A percentile compares a stretch with the other conserved stretches of the same genome.
Conservation (phyloP, 768 basidiomycete species). For the Lentinula guzmanii region DNA sequence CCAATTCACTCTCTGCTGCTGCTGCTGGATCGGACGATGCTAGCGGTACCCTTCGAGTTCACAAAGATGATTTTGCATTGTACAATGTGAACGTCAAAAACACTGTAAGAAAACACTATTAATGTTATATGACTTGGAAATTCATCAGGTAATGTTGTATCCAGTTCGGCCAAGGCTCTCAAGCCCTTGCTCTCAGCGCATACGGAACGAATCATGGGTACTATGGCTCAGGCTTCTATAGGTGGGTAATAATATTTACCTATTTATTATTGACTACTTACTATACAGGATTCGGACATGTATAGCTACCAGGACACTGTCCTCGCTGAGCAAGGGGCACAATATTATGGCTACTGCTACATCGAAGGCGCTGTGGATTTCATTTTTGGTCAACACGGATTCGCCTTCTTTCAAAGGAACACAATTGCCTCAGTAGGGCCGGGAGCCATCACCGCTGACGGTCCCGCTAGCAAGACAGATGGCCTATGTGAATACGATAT, state of each 20-base stretch:
- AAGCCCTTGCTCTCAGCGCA: conserved; percentile 21
- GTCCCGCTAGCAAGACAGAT: conserved; percentile 12
- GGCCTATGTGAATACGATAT: conserved; percentile 12
- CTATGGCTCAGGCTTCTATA: conserved; percentile 18
- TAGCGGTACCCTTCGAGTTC: conserved; percentile 23
- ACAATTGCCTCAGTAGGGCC: conserved; percentile 19
- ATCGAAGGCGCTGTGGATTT: conserved; percentile 20
- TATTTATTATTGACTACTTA: too few relatives aligned
- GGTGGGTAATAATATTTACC: background rate
- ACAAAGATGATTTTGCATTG: conserved; percentile 23
- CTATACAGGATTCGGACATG: background rate
- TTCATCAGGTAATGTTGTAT: background rate
- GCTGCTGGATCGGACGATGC: conserved; percentile 1
- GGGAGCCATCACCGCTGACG: conserved; percentile 20
- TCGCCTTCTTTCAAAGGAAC: conserved; percentile 16
- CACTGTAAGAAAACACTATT: conserved; percentile 11
- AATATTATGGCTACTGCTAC: conserved; percentile 17
- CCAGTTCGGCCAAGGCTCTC: conserved; percentile 18
- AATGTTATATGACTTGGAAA: background rate
- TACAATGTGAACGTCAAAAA: conserved; percentile 27
- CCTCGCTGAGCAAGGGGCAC: conserved; percentile 14
- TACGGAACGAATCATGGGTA: conserved; percentile 21
- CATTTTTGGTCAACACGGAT: conserved; percentile 18
- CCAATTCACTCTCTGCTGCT: background rate
- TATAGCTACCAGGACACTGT: conserved; percentile 15